A percentile compares a stretch with the other conserved stretches of the same genome.
Conservation (phyloP, 2,329 filamentous ascomycete species). For the Plectosphaerella plurivora region DNA sequence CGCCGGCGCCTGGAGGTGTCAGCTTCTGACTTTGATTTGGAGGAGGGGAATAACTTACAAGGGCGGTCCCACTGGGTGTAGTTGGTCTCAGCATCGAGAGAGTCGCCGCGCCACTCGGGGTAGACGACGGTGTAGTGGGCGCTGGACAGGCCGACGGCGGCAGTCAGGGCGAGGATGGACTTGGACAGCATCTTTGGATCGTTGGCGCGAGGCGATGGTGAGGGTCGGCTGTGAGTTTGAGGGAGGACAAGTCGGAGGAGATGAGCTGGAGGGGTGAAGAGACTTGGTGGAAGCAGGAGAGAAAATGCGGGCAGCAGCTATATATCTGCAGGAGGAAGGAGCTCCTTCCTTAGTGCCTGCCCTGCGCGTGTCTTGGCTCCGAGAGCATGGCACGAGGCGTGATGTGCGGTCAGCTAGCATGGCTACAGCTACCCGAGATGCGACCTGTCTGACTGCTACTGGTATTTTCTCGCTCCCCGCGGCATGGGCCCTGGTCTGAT, state of each 20-base stretch:
- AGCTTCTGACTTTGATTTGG: too few species aligned
- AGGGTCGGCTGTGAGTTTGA: background rate
- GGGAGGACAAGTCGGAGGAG: background rate
- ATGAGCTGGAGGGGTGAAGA: background rate
- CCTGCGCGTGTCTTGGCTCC: too few species aligned
- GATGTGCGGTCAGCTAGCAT: background rate
- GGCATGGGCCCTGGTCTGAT: background rate
- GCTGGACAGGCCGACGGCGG: constrained; percentile 28
- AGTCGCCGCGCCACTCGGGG: constrained; percentile 45
- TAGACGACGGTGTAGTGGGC: constrained; percentile 46
- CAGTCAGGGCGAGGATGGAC: constrained; percentile 25
- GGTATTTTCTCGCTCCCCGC: background rate
- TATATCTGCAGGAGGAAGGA: background rate
- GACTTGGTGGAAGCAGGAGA: background rate
- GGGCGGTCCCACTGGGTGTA: constrained; percentile 47
- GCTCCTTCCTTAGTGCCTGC: background rate
- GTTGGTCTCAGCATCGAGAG: constrained; percentile 30
- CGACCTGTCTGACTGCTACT: background rate
- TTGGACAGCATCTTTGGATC: constrained; percentile 23
- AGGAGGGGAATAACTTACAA: constrained; percentile 37
- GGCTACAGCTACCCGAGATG: background rate
- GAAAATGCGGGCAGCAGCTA: background rate
- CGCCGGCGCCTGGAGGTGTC: constrained; percentile 37
- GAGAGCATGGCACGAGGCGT: background rate
- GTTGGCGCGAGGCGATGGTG: background rate